phyloP scores from a whole-genome alignment of 2,329 filamentous ascomycete species.

The Fusarium avenaceum region DNA sequence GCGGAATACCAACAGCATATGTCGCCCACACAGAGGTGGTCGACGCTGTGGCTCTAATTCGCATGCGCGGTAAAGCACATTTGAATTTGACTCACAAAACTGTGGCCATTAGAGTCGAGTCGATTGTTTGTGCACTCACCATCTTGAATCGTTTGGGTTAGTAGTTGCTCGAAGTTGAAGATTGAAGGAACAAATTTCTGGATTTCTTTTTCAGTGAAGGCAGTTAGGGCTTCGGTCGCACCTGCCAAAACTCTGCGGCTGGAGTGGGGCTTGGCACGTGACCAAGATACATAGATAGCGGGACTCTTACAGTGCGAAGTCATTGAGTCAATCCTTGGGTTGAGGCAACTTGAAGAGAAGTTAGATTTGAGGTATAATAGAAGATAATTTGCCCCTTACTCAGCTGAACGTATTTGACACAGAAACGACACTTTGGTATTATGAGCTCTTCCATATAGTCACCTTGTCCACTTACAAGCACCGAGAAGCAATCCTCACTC shows the following conservation, averaged over 20 bases:
- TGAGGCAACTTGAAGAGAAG: too few species aligned
- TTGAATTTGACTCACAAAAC: conserved; percentile 55
- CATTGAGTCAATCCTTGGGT: too few species aligned
- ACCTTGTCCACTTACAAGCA: background rate
- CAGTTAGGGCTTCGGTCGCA: too few species aligned
- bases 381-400: background rate
- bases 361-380: conserved; percentile 30
- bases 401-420: background rate
- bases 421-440: background rate
- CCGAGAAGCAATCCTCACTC: too few species aligned
- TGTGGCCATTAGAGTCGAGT: conserved; percentile 58
- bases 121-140: conserved; percentile 55
- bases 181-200: conserved; percentile 1
- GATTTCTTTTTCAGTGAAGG: too few species aligned
- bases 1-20: conserved; percentile 54
- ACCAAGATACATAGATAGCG: too few species aligned
- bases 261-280: too few species aligned
- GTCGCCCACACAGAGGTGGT: conserved; percentile 41
- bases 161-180: conserved; percentile 55
- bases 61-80: conserved; percentile 49
- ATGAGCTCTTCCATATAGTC: background rate
- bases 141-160: conserved; percentile 57
- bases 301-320: too few species aligned
- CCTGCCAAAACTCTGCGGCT: too few species aligned
- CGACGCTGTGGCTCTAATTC: conserved; percentile 53